Percentiles rank a stretch among this genome's conserved stretches.
Evolutionary conservation across 2,329 filamentous ascomycete genomes (phyloP).

Genomic region (Aspergillus puulaauensis): DNA sequence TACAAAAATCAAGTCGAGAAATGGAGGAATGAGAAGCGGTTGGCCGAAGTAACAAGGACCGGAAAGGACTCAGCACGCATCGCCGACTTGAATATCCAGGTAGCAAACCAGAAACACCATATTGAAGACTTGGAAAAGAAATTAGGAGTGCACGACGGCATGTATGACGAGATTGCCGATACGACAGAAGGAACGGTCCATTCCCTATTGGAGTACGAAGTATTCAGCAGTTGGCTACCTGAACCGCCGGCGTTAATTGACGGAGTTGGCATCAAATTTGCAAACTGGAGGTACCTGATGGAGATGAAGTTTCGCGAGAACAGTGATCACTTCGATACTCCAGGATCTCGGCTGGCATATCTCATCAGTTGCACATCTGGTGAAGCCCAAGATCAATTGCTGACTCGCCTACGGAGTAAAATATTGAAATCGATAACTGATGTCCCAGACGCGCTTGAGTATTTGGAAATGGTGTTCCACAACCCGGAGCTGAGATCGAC

Average conservation of each 20-base stretch:
- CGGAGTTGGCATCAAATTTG: neutral
- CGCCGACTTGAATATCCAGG: neutral
- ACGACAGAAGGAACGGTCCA: neutral
- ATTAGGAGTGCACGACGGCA: neutral
- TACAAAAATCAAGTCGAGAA: neutral
- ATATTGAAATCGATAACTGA: neutral
- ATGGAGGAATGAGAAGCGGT: neutral
- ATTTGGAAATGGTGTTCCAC: neutral
- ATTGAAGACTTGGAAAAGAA: neutral
- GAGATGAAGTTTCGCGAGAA: neutral
- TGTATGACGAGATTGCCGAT: neutral
- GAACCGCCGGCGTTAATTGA: neutral
- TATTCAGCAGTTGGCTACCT: neutral
- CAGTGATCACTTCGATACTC: neutral
- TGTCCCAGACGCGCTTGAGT: neutral
- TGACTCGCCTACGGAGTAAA: neutral
- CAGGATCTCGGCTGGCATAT: neutral
- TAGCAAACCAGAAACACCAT: neutral
- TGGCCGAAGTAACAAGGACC: neutral
- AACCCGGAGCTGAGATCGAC: neutral
- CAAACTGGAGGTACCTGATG: conserved; percentile 1
- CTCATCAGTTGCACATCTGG: neutral
- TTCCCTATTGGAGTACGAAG: neutral
- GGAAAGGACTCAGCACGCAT: neutral
- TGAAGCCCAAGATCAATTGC: conserved; percentile 1